Percentiles rank a stretch among this genome's conserved stretches.
Conservation (phyloP, 306 rosid species). For the Cercis canadensis region DNA sequence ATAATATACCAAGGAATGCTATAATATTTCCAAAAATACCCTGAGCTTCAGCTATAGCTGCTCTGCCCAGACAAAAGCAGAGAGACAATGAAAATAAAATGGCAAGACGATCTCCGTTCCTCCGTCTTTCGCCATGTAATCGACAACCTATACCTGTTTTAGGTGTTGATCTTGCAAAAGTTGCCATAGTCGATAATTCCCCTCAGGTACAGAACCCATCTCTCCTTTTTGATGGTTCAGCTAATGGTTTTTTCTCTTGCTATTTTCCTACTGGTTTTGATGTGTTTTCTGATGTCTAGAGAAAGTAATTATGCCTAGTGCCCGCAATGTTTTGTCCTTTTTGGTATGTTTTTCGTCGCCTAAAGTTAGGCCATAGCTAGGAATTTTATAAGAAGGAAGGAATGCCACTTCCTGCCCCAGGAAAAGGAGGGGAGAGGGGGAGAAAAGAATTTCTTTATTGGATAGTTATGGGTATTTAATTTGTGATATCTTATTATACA, state of each 20-base stretch:
- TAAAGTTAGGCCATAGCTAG: too few relatives aligned
- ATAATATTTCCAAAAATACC: too few relatives aligned
- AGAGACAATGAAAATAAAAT: too few relatives aligned
- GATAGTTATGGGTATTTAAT: slow-evolving; percentile 41
- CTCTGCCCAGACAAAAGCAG: too few relatives aligned
- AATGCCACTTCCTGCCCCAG: neutral
- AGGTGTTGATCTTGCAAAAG: slow-evolving; percentile 89
- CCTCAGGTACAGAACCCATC: slow-evolving; percentile 76
- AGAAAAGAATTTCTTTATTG: slow-evolving; percentile 6
- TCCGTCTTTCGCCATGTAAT: slow-evolving; percentile 86
- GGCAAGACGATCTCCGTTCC: too few relatives aligned
- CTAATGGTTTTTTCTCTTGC: neutral
- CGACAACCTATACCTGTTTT: slow-evolving; percentile 88
- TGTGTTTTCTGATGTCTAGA: slow-evolving; percentile 5
- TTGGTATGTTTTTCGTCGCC: neutral
- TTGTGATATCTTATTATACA: slow-evolving; percentile 37
- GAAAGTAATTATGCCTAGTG: neutral
- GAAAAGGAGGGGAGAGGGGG: neutral
- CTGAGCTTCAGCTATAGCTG: too few relatives aligned
- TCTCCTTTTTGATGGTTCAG: slow-evolving; percentile 26
- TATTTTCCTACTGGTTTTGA: neutral
- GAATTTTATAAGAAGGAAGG: too few relatives aligned
- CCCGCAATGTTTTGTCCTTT: neutral
- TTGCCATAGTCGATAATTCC: slow-evolving; percentile 91
- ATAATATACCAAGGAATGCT: too few relatives aligned